These are phyloP conservation scores for Curvularia verruculosa DNA, from an alignment of 2,329 filamentous ascomycete genomes.

Conservation along the genomic window DNA sequence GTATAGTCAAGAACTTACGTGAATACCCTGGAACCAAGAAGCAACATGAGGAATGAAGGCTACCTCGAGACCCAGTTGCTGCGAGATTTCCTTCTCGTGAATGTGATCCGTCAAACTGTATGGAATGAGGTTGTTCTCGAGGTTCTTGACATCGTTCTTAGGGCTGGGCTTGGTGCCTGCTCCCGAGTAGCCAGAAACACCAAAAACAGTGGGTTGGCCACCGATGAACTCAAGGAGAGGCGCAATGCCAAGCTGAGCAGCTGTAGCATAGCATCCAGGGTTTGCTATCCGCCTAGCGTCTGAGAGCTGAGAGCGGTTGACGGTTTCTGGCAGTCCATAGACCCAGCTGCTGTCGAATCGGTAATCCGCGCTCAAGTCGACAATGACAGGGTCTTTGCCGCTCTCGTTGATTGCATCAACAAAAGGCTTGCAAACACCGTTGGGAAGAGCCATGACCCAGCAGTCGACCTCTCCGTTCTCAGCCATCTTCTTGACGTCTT, in stretches of 20 bases:
- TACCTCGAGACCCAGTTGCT: slow-evolving; percentile 74
- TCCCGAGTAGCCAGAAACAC: slow-evolving; percentile 91
- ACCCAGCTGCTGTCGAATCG: slow-evolving; percentile 86
- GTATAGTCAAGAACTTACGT: slow-evolving; percentile 55
- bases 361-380: slow-evolving; percentile 97
- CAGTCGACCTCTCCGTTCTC: slow-evolving; percentile 85
- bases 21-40: slow-evolving; percentile 96
- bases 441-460: slow-evolving; percentile 97
- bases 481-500: slow-evolving; percentile 86
- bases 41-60: slow-evolving; percentile 94
- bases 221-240: slow-evolving; percentile 80
- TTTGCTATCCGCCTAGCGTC: slow-evolving; percentile 84
- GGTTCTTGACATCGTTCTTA: slow-evolving; percentile 86
- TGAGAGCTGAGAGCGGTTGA: slow-evolving; percentile 76
- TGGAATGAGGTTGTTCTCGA: slow-evolving; percentile 86
- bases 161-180: slow-evolving; percentile 92
- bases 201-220: slow-evolving; percentile 82
- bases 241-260: slow-evolving; percentile 85
- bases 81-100: slow-evolving; percentile 88
- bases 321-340: slow-evolving; percentile 87
- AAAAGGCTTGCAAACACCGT: slow-evolving; percentile 91
- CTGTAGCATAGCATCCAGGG: slow-evolving; percentile 95
- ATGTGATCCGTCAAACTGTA: slow-evolving; percentile 94
- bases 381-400: slow-evolving; percentile 73
- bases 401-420: slow-evolving; percentile 84